phyloP scores from a whole-genome alignment of 192 early-diverging fungal species.

The Polychytrium aggregatum region DNA sequence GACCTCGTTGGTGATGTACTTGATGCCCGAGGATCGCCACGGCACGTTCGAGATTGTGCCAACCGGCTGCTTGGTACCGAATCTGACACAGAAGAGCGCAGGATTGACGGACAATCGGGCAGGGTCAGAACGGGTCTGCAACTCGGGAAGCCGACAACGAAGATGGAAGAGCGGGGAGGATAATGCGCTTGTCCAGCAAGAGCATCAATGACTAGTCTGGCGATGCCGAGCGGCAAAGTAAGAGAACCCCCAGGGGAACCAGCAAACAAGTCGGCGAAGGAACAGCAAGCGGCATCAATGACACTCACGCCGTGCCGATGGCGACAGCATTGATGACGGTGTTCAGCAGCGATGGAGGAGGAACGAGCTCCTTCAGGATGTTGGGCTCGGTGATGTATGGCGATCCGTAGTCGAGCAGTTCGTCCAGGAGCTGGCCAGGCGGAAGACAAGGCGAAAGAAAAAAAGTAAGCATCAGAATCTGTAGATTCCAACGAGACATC shows the following conservation, averaged over 20 bases:
- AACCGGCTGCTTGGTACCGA: slow-evolving; percentile 44
- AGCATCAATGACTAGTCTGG: too few relatives aligned
- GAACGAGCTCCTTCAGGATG: slow-evolving; percentile 74
- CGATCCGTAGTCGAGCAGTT: slow-evolving; percentile 86
- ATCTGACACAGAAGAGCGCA: too few relatives aligned
- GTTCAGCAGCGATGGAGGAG: slow-evolving; percentile 73
- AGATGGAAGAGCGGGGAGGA: too few relatives aligned
- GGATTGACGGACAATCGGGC: too few relatives aligned
- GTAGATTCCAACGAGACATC: too few relatives aligned
- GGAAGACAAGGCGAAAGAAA: slow-evolving; percentile 1
- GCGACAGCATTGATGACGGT: slow-evolving; percentile 79
- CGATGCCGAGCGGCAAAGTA: too few relatives aligned
- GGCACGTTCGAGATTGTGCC: slow-evolving; percentile 61
- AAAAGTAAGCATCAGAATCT: too few relatives aligned
- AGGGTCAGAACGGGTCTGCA: too few relatives aligned
- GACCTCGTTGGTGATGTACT: slow-evolving; percentile 86
- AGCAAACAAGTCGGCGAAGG: too few relatives aligned
- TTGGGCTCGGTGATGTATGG: slow-evolving; percentile 80
- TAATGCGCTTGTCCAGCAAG: too few relatives aligned
- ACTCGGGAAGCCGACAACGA: too few relatives aligned
- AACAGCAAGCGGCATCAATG: slow-evolving; percentile 2
- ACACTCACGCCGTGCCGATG: slow-evolving; percentile 61
- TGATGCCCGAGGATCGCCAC: slow-evolving; percentile 79
- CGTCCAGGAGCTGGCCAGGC: slow-evolving; percentile 78
- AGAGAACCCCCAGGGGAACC: too few relatives aligned